Base-by-base conservation (phyloP, 805 yeast species). In the Candida awuae region DNA sequence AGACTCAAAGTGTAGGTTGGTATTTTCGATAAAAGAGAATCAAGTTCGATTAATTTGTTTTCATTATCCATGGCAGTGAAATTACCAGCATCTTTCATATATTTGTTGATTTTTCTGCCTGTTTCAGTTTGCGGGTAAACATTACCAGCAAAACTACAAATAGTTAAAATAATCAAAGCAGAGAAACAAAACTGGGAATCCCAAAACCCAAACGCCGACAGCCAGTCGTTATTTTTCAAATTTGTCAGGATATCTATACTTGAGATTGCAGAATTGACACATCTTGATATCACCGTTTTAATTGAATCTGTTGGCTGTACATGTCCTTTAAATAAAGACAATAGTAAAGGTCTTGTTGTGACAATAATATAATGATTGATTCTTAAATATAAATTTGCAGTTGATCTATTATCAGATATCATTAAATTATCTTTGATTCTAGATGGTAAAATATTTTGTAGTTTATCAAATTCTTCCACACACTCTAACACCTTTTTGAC, bases 121-220 rank as follows among this genome's bases (percentile, higher is more conserved):
- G 35, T 41, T 6, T 50, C 43, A 2, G 55, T 37, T 14, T 47
- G 44, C 1, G 53, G 43, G 32, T 51, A 51, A 6, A 44, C 32
- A n/a, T 44, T 50, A 30, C 51, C 51, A 12, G 50, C 35, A 31
- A 35, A 36, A 26, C 42, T 39, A 16, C 38, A 51, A 53, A 58
- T 56, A 17, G 50, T 53, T 5, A 58, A 49, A 16, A 58, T 53
- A 23, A 58, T 40, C 9, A 58, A 35, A 0, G 63, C 47, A 1
- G 63, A 58, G 29, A 58, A 58, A 28, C 58, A 41, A 37, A 52
- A 55, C 35, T 60, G 52, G 8, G 61, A 61, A 46, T 58, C 63
- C 58, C 61, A 56, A 42, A 58, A 58, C 9, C 63, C 63, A 48
- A 53, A 57, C 23, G 59, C 51, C 6, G 61, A 56, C 29, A 57